These are phyloP conservation scores for Colletotrichum godetiae DNA, from an alignment of 2,329 filamentous ascomycete species.

Conservation along the genomic window DNA sequence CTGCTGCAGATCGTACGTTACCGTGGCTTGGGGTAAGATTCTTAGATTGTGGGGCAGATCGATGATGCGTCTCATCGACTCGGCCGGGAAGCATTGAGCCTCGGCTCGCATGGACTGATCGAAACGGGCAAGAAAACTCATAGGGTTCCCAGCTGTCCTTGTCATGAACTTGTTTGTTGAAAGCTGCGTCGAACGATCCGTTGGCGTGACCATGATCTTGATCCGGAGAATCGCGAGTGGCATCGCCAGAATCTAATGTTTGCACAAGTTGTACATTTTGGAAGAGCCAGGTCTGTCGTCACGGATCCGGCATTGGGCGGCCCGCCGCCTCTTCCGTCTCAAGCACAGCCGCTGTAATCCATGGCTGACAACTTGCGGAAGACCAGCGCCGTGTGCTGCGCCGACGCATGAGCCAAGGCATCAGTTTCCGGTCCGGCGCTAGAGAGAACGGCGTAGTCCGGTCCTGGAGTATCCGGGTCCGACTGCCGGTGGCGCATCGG, in stretches of 20 bases:
- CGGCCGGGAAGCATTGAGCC: conserved; percentile 1
- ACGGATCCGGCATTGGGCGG: not conserved
- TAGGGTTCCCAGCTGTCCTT: not conserved
- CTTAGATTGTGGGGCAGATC: conserved; percentile 21
- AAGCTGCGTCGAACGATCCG: not conserved
- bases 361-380: not conserved
- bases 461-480: not conserved
- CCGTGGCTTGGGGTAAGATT: conserved; percentile 7
- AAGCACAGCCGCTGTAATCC: not conserved
- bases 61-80: conserved; percentile 10
- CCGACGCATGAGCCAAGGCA: not conserved
- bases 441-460: not conserved
- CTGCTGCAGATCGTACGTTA: conserved; percentile 21
- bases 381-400: not conserved
- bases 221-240: not conserved
- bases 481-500: not conserved
- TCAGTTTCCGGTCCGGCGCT: not conserved
- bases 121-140: not conserved
- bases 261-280: not conserved
- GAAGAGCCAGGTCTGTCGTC: not conserved
- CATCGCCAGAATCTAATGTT: not conserved
- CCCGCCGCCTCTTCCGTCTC: not conserved
- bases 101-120: conserved; percentile 15
- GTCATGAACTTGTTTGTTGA: not conserved
- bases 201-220: not conserved